Evolutionary conservation across 1,284 basidiomycete species (phyloP).

Genomic region (Cryptococcus maquisensis): DNA sequence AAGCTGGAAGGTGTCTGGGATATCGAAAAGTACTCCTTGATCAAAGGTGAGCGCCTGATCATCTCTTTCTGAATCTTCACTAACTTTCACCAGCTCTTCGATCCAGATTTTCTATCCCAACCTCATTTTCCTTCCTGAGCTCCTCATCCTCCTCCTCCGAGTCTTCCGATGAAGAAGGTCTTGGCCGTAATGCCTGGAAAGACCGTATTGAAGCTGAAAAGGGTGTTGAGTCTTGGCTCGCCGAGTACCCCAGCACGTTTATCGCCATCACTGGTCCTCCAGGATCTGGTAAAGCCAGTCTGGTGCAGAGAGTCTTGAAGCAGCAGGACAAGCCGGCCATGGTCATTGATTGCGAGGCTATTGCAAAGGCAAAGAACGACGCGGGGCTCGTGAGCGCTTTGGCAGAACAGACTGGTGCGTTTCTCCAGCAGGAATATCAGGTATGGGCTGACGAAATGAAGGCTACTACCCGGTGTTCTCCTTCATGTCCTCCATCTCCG

Average conservation of each 20-base stretch:
- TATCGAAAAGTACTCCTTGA: conserved; percentile 48
- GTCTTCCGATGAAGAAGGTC: conserved; percentile 23
- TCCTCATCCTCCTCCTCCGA: conserved; percentile 9
- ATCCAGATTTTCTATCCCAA: conserved; percentile 20
- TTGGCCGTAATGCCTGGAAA: conserved; percentile 62
- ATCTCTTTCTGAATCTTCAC: background rate
- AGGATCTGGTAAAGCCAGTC: conserved; percentile 78
- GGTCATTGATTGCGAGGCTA: conserved; percentile 73
- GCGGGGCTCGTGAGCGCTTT: conserved; percentile 63
- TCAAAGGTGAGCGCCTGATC: conserved; percentile 27
- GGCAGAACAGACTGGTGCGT: conserved; percentile 69
- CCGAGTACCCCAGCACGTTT: conserved; percentile 50
- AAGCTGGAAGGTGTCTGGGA: conserved; percentile 82
- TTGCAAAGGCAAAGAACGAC: conserved; percentile 72
- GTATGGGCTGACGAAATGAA: conserved; percentile 4
- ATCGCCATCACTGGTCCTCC: conserved; percentile 81
- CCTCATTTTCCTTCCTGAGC: conserved; percentile 23
- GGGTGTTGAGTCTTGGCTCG: conserved; percentile 53
- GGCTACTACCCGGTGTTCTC: conserved; percentile 83
- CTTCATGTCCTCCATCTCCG: conserved; percentile 79
- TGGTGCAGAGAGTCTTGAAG: conserved; percentile 63
- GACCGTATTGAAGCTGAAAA: conserved; percentile 73
- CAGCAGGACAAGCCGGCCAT: conserved; percentile 64
- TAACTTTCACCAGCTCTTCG: conserved; percentile 11
- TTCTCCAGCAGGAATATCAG: background rate